Conservation (phyloP, 176 grass and related monocot genomes). For the Musa beccarii region DNA sequence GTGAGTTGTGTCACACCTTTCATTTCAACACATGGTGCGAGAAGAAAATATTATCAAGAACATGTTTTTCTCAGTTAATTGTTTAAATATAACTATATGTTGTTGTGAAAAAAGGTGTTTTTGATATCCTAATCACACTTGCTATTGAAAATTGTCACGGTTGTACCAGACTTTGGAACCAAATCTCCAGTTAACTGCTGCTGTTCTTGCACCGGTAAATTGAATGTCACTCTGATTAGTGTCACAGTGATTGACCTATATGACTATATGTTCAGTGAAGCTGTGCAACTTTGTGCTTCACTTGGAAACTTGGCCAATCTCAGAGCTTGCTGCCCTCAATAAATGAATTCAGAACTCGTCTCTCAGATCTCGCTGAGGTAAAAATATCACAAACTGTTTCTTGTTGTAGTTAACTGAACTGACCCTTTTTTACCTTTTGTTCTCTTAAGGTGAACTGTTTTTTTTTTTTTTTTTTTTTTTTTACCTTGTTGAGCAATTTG, state of each 20-base stretch:
- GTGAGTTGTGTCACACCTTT: slow-evolving; percentile 34
- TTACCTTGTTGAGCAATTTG: no score
- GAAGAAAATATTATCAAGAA: background rate
- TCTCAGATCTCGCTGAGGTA: slow-evolving; percentile 92
- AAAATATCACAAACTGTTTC: slow-evolving; percentile 8
- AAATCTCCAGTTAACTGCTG: slow-evolving; percentile 92
- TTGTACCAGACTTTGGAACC: slow-evolving; percentile 98
- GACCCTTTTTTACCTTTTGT: background rate
- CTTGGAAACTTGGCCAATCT: slow-evolving; percentile 73
- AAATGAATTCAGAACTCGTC: slow-evolving; percentile 79
- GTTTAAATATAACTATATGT: background rate
- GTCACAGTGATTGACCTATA: background rate
- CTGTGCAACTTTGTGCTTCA: slow-evolving; percentile 5
- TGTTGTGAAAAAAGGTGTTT: background rate
- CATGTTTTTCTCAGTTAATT: background rate
- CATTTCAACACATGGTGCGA: background rate
- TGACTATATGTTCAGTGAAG: slow-evolving; percentile 10
- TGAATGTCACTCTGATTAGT: background rate
- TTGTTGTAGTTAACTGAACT: slow-evolving; percentile 2
- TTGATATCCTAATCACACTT: slow-evolving; percentile 3
- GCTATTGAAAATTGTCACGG: slow-evolving; percentile 23
- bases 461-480: no score
- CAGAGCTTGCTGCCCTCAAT: slow-evolving; percentile 84
- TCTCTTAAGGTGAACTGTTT: no score
- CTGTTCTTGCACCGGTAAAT: slow-evolving; percentile 92